Evolutionary conservation across 2,329 filamentous ascomycete genomes (phyloP).

Genomic region (Fusarium vanettenii): DNA sequence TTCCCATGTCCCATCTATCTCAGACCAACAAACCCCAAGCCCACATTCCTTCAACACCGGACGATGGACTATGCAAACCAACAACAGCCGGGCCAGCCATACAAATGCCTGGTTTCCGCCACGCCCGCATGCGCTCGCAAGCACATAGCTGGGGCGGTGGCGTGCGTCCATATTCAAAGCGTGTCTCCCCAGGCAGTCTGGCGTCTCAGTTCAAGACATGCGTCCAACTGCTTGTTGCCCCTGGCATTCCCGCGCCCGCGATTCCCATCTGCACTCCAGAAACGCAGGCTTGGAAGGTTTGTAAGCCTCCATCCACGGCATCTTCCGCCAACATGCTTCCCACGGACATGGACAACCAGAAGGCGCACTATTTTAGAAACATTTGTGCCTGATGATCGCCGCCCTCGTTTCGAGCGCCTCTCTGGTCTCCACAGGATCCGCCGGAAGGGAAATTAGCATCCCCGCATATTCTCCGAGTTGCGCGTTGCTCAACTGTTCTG

Average conservation of each 20-base stretch:
- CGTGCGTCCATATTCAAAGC: constrained; percentile 3
- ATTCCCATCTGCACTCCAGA: constrained; percentile 1
- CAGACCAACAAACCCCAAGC: constrained; percentile 10
- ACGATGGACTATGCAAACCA: neutral
- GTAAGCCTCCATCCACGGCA: neutral
- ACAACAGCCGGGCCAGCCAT: neutral
- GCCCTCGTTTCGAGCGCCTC: neutral
- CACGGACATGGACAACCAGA: neutral
- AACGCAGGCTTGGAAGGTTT: neutral
- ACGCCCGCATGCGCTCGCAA: neutral
- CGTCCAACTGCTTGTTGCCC: constrained; percentile 2
- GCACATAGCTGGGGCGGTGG: neutral
- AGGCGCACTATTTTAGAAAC: constrained; percentile 3
- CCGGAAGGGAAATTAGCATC: constrained; percentile 2
- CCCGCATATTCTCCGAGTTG: constrained; percentile 4
- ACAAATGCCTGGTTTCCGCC: neutral
- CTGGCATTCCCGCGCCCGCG: neutral
- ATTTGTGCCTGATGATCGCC: constrained; percentile 1
- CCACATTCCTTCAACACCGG: constrained; percentile 10
- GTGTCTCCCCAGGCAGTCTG: constrained; percentile 4
- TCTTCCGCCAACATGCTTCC: neutral
- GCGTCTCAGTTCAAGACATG: constrained; percentile 36
- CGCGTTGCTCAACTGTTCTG: neutral
- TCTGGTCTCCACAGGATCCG: neutral
- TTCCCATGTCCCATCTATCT: constrained; percentile 4